Evolutionary conservation across 305 asterid genomes (phyloP).

Genomic region (Andrographis paniculata): DNA sequence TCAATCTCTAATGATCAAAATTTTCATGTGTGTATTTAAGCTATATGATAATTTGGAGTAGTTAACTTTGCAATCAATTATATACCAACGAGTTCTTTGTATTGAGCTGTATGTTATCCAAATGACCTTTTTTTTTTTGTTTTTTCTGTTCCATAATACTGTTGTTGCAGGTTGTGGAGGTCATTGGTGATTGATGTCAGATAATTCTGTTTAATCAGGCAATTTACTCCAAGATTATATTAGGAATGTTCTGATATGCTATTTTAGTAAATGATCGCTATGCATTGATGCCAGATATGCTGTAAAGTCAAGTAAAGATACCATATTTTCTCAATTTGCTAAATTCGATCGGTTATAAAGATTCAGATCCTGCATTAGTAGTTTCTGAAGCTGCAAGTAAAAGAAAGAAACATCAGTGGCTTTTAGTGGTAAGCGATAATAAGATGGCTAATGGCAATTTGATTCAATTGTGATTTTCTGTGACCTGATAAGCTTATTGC

Average conservation of each 20-base stretch:
- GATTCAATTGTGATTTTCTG: too few species aligned
- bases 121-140: slow-evolving; percentile 29
- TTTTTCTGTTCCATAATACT: slow-evolving; percentile 30
- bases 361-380: slow-evolving; percentile 24
- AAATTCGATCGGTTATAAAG: slow-evolving; percentile 17
- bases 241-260: slow-evolving; percentile 26
- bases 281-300: slow-evolving; percentile 27
- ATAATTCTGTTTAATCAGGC: slow-evolving; percentile 29
- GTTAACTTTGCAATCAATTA: neutral
- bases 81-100: neutral
- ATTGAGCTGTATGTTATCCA: slow-evolving; percentile 13
- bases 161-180: slow-evolving; percentile 53
- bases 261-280: slow-evolving; percentile 24
- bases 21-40: neutral
- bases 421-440: slow-evolving; percentile 28
- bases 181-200: slow-evolving; percentile 31
- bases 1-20: too few species aligned
- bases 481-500: neutral
- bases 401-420: slow-evolving; percentile 18
- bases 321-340: slow-evolving; percentile 25
- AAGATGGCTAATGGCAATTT: slow-evolving; percentile 4
- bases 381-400: slow-evolving; percentile 32
- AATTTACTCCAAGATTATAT: slow-evolving; percentile 21
- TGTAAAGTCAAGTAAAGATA: slow-evolving; percentile 27
- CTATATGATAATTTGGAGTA: neutral